A percentile compares a stretch with the other conserved stretches of the same genome.
Conservation (phyloP, 768 basidiomycete species). For the Porphyrellus cyaneotinctus region DNA sequence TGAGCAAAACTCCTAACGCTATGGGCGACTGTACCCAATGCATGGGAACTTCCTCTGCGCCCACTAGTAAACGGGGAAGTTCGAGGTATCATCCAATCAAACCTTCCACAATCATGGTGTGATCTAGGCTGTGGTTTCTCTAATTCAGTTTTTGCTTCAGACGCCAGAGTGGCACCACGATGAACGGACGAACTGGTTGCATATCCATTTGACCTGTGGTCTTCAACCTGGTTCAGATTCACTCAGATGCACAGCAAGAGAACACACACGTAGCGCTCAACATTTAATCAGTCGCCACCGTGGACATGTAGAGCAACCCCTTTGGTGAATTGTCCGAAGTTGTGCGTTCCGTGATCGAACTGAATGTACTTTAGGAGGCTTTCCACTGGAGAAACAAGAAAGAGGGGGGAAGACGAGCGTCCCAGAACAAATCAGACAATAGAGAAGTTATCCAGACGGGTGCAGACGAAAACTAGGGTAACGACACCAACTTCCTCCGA, state of each 20-base stretch:
- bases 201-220: no score
- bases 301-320: background rate
- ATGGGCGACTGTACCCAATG: background rate
- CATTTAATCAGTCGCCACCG: background rate
- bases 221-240: background rate
- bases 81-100: background rate
- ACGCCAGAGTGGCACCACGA: no score
- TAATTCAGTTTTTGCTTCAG: background rate
- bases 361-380: background rate
- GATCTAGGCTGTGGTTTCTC: background rate
- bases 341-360: background rate
- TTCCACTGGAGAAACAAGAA: no score
- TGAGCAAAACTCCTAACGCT: background rate
- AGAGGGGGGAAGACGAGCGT: background rate
- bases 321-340: no score
- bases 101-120: background rate
- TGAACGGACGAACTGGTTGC: background rate
- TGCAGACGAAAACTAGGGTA: background rate
- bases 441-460: background rate
- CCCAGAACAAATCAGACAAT: background rate
- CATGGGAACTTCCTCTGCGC: background rate
- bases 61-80: no score
- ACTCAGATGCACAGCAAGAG: background rate
- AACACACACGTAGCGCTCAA: no score
- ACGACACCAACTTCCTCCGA: background rate